Conservation (phyloP, 2,329 filamentous ascomycete species). For the Dryadomyces quercus-mongolicae region DNA sequence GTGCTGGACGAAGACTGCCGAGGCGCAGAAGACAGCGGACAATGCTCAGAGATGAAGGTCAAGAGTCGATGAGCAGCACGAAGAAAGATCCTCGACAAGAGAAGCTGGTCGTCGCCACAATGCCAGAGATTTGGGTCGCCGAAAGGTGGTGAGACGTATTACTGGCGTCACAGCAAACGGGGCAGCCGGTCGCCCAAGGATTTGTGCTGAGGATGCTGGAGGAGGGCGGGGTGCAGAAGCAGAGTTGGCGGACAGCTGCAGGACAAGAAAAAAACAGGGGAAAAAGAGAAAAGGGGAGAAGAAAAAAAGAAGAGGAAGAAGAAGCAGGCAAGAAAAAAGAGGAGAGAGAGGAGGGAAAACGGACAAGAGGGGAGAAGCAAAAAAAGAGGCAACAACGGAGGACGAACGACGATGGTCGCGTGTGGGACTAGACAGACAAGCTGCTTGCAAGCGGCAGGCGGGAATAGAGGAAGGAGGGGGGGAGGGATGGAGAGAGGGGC, state of each 20-base stretch:
- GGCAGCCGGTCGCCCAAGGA: too few relatives aligned
- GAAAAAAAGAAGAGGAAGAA: neutral
- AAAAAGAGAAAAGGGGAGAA: neutral
- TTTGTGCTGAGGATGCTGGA: neutral
- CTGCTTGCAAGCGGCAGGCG: neutral
- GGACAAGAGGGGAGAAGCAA: too few relatives aligned
- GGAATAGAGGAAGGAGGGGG: too few relatives aligned
- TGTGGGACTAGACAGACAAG: neutral
- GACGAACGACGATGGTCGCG: neutral
- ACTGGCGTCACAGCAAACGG: too few relatives aligned
- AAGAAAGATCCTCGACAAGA: too few relatives aligned
- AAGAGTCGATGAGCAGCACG: too few relatives aligned
- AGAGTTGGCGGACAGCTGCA: neutral
- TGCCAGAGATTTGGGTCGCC: too few relatives aligned
- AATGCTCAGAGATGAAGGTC: too few relatives aligned
- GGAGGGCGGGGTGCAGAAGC: slow-evolving; percentile 17
- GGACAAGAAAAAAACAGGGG: neutral
- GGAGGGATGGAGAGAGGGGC: neutral
- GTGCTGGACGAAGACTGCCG: too few relatives aligned
- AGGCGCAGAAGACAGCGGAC: too few relatives aligned
- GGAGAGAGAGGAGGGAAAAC: neutral
- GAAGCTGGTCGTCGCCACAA: too few relatives aligned
- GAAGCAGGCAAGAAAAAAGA: neutral
- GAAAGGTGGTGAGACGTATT: too few relatives aligned
- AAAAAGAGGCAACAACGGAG: neutral